Evolutionary conservation across 106 monocot species (phyloP), one percentile per base, ranked within the genome.

Genomic region (Amphibolis antarctica): DNA sequence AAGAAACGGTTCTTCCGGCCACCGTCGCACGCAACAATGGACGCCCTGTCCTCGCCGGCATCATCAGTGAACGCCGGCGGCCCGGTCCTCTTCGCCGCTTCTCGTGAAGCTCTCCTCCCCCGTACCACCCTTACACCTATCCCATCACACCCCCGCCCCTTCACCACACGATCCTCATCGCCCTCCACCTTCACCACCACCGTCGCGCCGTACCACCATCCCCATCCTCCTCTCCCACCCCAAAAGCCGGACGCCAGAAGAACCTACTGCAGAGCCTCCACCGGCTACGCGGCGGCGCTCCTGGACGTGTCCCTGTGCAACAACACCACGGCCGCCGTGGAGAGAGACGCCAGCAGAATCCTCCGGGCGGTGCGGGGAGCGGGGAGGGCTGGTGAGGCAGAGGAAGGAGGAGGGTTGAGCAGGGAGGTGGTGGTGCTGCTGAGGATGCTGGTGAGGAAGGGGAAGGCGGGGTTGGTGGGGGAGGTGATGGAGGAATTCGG

Each of bases 271-370:
- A 51, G 68, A 21, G 82, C 86, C 44, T 71, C 82, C 42, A 76
- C 82, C 54, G 86, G 86, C 50, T 86, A 86, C 67, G 82, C 86
- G 18, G 86, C 78, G 11, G 82, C 82, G 9, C 82, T 86, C 28
- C 76, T 82, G 4, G 86, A 86, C 67, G 73, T 67, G 44, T 63
- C 76, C 48, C 29, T 28, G 42, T 66, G 82, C 60, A 18, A 19
- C 49, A 76, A 73, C 23, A 42, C 70, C 13, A 51, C 74, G 21
- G 27, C 31, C 10, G 53, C 62, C 18, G 58, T 82, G 22, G 70
- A 63, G 12, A 28, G 48, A 19, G 76, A 82, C 73, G 74, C 63
- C 3, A 61, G 69, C 4, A 47, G 75, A 49, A 31, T 76, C 22
- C 60, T 43, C 13, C 44, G 1, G 13, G 26, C 15, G 60, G 42